Evolutionary conservation across 306 rosid genomes (phyloP).

Genomic region (Arachis hypogaea): DNA sequence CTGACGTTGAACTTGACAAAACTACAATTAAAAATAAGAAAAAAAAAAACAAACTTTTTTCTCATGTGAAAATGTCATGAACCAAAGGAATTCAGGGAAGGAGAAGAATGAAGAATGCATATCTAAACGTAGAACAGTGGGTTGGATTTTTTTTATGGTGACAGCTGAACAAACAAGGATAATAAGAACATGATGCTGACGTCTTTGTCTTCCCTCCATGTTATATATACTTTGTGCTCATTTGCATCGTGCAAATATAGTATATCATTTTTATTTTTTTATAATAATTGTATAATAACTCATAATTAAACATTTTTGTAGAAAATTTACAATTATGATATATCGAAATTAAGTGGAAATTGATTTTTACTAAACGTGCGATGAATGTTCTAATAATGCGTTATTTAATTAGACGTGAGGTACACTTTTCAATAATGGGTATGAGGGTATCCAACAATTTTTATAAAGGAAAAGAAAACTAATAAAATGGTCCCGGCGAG

Average conservation of each 20-base stretch:
- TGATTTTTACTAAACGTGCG: no score
- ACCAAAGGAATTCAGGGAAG: constrained; percentile 15
- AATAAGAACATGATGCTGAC: constrained; percentile 33
- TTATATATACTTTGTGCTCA: background rate
- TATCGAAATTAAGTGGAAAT: no score
- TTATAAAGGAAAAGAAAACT: background rate
- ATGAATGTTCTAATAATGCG: background rate
- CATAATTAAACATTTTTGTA: no score
- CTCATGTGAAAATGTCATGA: constrained; percentile 49
- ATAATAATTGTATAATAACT: no score
- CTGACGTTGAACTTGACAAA: constrained; percentile 17
- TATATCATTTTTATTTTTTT: no score
- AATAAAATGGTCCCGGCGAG: constrained; percentile 53
- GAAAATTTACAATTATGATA: no score
- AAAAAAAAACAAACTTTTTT: background rate
- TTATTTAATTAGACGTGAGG: background rate
- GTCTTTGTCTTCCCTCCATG: constrained; percentile 22
- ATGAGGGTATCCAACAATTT: background rate
- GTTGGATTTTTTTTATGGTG: constrained; percentile 58
- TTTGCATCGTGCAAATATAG: background rate
- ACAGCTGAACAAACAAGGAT: constrained; percentile 60
- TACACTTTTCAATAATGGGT: background rate
- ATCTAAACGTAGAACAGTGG: constrained; percentile 34
- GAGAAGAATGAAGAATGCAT: constrained; percentile 20
- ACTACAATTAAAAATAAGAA: background rate